These are phyloP conservation scores for Clonostachys sp. DNA, from an alignment of 2,329 filamentous ascomycete genomes.

Conservation along the genomic window DNA sequence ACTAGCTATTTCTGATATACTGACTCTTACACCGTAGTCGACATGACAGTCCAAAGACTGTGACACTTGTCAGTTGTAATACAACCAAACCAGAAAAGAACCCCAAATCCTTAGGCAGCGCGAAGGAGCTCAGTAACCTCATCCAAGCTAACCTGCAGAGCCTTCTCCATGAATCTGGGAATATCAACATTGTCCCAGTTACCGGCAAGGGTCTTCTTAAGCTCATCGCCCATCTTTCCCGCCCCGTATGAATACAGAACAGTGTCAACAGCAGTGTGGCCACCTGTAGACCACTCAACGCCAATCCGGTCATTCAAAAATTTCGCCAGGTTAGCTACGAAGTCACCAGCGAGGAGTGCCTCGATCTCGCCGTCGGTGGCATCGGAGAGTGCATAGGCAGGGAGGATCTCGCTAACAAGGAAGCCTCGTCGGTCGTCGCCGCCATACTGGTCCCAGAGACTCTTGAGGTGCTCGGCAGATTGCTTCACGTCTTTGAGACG, in stretches of 20 bases:
- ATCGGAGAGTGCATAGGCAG: slow-evolving; percentile 18
- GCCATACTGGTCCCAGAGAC: slow-evolving; percentile 14
- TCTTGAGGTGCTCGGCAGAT: slow-evolving; percentile 17
- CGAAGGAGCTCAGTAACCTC: slow-evolving; percentile 14
- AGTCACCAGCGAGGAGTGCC: slow-evolving; percentile 11
- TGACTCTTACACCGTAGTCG: too few relatives aligned
- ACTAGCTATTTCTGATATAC: too few relatives aligned
- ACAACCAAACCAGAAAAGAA: too few relatives aligned
- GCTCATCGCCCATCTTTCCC: slow-evolving; percentile 11
- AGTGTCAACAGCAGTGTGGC: slow-evolving; percentile 26
- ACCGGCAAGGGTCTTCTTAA: slow-evolving; percentile 15
- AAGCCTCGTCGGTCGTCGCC: slow-evolving; percentile 19
- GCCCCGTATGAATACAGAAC: slow-evolving; percentile 24
- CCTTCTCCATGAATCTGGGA: slow-evolving; percentile 15
- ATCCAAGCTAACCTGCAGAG: slow-evolving; percentile 15
- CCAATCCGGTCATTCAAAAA: slow-evolving; percentile 18
- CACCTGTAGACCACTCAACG: slow-evolving; percentile 25
- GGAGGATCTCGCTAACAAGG: slow-evolving; percentile 14
- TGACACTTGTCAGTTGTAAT: too few relatives aligned
- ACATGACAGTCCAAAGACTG: too few relatives aligned
- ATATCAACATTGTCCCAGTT: slow-evolving; percentile 22
- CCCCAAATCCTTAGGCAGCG: neutral
- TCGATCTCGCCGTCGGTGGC: slow-evolving; percentile 16
- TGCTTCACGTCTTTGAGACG: slow-evolving; percentile 13
- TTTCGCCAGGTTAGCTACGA: slow-evolving; percentile 14